Evolutionary conservation across 768 basidiomycete genomes (phyloP).

Genomic region (Rhodocollybia butyracea): DNA sequence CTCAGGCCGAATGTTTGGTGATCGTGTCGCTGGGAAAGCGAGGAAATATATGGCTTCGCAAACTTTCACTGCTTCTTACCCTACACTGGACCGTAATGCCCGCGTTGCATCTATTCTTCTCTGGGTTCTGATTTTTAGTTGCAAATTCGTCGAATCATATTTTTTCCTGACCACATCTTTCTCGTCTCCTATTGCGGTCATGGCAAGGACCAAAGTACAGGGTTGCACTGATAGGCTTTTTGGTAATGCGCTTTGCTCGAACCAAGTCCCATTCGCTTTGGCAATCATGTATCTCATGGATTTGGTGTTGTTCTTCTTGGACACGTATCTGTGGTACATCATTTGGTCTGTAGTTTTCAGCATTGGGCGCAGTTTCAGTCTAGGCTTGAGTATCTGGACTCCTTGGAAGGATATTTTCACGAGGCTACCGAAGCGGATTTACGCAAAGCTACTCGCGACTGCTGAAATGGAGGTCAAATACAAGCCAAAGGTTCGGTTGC

Average conservation of each 20-base stretch:
- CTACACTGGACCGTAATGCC: slow-evolving; percentile 63
- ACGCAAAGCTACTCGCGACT: slow-evolving; percentile 94
- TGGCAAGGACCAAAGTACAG: slow-evolving; percentile 94
- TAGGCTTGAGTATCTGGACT: slow-evolving; percentile 98
- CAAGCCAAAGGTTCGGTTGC: slow-evolving; percentile 80
- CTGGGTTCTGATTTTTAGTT: slow-evolving; percentile 92
- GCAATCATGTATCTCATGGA: slow-evolving; percentile 99
- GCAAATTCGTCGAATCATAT: slow-evolving; percentile 96
- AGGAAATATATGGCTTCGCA: slow-evolving; percentile 98
- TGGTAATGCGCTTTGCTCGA: slow-evolving; percentile 76
- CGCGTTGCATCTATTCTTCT: slow-evolving; percentile 82
- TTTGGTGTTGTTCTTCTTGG: slow-evolving; percentile 94
- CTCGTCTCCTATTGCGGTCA: slow-evolving; percentile 91
- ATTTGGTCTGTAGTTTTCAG: slow-evolving; percentile 98
- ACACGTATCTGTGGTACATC: slow-evolving; percentile 99
- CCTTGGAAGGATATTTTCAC: slow-evolving; percentile 99
- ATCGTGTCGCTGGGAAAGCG: slow-evolving; percentile 95
- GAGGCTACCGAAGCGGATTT: slow-evolving; percentile 94
- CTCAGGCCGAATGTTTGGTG: slow-evolving; percentile 97
- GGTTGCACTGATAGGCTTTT: slow-evolving; percentile 85
- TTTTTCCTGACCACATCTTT: slow-evolving; percentile 99
- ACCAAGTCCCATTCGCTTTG: slow-evolving; percentile 92
- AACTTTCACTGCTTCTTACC: slow-evolving; percentile 98
- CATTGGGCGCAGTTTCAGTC: slow-evolving; percentile 82
- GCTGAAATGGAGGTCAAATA: slow-evolving; percentile 99